Evolutionary conservation across 1,139 yeast genomes (phyloP), one percentile per base, ranked within the genome.

Genomic region (Kluyveromyces marxianus): DNA sequence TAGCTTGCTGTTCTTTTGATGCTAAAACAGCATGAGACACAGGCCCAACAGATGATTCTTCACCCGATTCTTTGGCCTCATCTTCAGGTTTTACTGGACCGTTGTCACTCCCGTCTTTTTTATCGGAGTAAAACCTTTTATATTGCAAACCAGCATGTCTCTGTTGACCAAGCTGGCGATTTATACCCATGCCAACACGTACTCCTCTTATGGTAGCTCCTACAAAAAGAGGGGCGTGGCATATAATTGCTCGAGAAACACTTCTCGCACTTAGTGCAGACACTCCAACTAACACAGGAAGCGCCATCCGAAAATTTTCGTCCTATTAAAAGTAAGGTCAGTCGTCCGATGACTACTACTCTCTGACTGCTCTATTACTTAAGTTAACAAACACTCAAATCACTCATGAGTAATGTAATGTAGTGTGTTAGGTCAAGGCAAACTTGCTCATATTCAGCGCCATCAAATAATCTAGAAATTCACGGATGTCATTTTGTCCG

Each of bases 1-100:
- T 92, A 40, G 98, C 98, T 25, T 74, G 70, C 62, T 83, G 88
- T 63, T 92, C 98, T 59, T 81, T 83, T 4, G 76, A 67, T 36
- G 88, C 89, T 36, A 87, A 69, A 44, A 74, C 46, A 25, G 60
- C 59, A 48, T 62, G 65, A 10, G 63, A 52, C 3, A 53, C 55
- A 4, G 56, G 49, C 14, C 36, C 40, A 14, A 38, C 39, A 5
- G 37, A 4, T 2, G 25, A 14, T 10, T 34, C 47, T 10, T 32
- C 25, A n/a, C 39, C 46, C 24, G 39, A 4, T 34, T 45, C 39
- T 25, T 41, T 36, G 7, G 21, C 30, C 35, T 32, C 5, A n/a
- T 30, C 7, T 6, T 38, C 25, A 3, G 32, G n/a, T 4, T 27
- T n/a, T 38, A 35, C n/a, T 10, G 14, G 21, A 10, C 34, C 34